A percentile compares a stretch with the other conserved stretches of the same genome.
phyloP scores from a whole-genome alignment of 768 basidiomycete species.

The Hericium alpestre region DNA sequence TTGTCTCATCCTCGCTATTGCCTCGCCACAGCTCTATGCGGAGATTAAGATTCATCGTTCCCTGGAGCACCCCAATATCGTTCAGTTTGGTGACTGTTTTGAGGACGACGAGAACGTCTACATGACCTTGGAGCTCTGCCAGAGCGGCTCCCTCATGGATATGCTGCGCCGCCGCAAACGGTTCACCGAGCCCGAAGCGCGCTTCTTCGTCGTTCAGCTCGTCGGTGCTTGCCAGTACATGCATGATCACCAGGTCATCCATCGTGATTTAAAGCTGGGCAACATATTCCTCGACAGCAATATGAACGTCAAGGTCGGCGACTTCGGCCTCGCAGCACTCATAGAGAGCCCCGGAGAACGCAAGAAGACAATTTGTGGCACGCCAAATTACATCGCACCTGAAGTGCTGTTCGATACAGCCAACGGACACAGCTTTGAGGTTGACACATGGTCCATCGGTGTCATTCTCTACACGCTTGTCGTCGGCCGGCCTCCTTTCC shows the following conservation, averaged over 20 bases:
- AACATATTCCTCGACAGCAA: slow-evolving; percentile 80
- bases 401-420: slow-evolving; percentile 94
- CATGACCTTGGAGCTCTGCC: slow-evolving; percentile 91
- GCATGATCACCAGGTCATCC: slow-evolving; percentile 94
- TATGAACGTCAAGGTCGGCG: slow-evolving; percentile 87
- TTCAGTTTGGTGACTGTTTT: slow-evolving; percentile 86
- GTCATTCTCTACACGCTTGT: slow-evolving; percentile 94
- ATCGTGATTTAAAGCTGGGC: slow-evolving; percentile 94
- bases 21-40: slow-evolving; percentile 66
- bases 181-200: slow-evolving; percentile 85
- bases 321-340: slow-evolving; percentile 93
- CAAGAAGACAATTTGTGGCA: slow-evolving; percentile 99
- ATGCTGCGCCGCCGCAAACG: slow-evolving; percentile 78
- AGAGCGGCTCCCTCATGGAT: slow-evolving; percentile 84
- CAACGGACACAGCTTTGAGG: slow-evolving; percentile 96
- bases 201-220: slow-evolving; percentile 89
- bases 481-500: slow-evolving; percentile 94
- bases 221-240: slow-evolving; percentile 96
- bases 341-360: slow-evolving; percentile 94
- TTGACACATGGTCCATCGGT: slow-evolving; percentile 95
- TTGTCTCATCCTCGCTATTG: background rate
- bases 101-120: slow-evolving; percentile 95
- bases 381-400: slow-evolving; percentile 97
- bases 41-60: slow-evolving; percentile 97
- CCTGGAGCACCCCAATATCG: slow-evolving; percentile 86